Evolutionary conservation across 352 stramenopile species (phyloP).

Genomic region (Plasmopara muralis): DNA sequence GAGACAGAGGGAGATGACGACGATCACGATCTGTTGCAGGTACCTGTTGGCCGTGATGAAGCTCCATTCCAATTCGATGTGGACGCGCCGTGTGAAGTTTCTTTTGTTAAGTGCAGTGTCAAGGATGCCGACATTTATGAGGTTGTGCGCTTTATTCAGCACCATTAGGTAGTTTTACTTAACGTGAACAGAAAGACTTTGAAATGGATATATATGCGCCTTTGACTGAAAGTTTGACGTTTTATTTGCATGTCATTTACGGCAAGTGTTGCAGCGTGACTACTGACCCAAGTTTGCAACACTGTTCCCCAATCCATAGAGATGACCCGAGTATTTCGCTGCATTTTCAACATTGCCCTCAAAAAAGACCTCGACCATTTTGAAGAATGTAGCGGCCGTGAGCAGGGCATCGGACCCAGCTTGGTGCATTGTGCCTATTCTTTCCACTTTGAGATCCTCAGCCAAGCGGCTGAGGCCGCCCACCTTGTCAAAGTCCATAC

Average conservation of each 20-base stretch:
- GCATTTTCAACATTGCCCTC: conserved; percentile 80
- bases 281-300: conserved; percentile 36
- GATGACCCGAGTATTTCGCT: conserved; percentile 77
- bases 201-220: no score
- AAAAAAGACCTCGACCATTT: conserved; percentile 87
- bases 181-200: not conserved
- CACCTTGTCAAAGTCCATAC: conserved; percentile 96
- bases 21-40: conserved; percentile 55
- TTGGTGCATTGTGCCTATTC: conserved; percentile 99
- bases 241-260: conserved; percentile 22
- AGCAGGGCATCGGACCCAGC: conserved; percentile 96
- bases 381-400: conserved; percentile 92
- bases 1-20: conserved; percentile 77
- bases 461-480: conserved; percentile 95
- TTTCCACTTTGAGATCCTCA: conserved; percentile 94
- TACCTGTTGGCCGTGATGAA: conserved; percentile 74
- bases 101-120: conserved; percentile 65
- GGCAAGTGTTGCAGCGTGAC: not conserved
- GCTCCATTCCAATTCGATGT: conserved; percentile 71
- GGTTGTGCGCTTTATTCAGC: conserved; percentile 63
- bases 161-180: conserved; percentile 34
- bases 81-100: conserved; percentile 72
- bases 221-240: conserved; percentile 10
- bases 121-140: conserved; percentile 58
- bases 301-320: conserved; percentile 80